Evolutionary conservation across 768 basidiomycete species (phyloP).

Genomic region (Pisolithus microcarpus): DNA sequence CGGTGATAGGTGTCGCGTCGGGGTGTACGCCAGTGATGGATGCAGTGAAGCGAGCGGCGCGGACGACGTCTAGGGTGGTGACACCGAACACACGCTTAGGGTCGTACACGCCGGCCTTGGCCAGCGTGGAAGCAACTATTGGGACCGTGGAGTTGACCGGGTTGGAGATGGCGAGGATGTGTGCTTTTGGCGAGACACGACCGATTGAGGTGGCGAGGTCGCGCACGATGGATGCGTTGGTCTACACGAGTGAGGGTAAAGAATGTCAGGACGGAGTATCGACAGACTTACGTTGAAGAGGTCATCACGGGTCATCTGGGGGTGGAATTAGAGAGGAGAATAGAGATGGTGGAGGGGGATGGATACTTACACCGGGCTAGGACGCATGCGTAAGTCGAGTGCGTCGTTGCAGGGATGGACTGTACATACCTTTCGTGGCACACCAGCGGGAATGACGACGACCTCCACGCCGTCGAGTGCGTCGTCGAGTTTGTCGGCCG

Average conservation of each 20-base stretch:
- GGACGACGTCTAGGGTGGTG: constrained; percentile 97
- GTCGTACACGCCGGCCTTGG: constrained; percentile 90
- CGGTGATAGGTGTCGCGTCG: constrained; percentile 63
- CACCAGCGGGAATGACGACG: constrained; percentile 97
- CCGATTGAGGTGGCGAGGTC: constrained; percentile 88
- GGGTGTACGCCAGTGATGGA: constrained; percentile 62
- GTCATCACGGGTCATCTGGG: constrained; percentile 91
- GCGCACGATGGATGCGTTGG: constrained; percentile 95
- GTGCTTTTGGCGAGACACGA: constrained; percentile 83
- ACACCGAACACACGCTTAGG: constrained; percentile 89
- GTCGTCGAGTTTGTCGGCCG: constrained; percentile 81
- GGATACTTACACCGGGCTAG: constrained; percentile 73
- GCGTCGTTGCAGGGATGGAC: background rate
- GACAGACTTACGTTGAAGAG: constrained; percentile 75
- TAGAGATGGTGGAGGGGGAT: constrained; percentile 1
- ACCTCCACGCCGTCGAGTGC: constrained; percentile 88
- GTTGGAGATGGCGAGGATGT: constrained; percentile 96
- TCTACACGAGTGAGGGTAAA: constrained; percentile 36
- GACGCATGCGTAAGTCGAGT: constrained; percentile 21
- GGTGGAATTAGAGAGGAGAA: constrained; percentile 19
- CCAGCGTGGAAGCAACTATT: constrained; percentile 87
- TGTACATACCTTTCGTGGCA: constrained; percentile 82
- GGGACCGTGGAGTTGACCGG: constrained; percentile 98
- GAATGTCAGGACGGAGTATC: background rate
- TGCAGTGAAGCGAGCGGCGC: constrained; percentile 85